phyloP scores from a whole-genome alignment of 2,329 filamentous ascomycete genomes.

The Blastomyces gilchristii region DNA sequence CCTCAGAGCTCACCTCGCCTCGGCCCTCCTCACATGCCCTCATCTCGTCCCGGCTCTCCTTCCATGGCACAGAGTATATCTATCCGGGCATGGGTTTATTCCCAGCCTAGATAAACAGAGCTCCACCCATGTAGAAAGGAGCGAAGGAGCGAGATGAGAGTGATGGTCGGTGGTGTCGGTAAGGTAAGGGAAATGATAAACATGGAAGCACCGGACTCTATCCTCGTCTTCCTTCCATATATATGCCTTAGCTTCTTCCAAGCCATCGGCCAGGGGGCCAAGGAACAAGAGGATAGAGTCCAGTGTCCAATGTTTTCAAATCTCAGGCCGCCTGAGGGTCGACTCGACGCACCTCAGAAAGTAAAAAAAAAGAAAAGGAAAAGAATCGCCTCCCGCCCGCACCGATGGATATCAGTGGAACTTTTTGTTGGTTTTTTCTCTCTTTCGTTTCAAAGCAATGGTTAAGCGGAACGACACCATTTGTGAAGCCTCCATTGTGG shows the following conservation, averaged over 20 bases:
- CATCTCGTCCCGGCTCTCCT: neutral
- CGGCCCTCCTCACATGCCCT: neutral
- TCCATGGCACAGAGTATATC: neutral
- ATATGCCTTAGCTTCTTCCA: neutral
- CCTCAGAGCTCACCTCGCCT: neutral
- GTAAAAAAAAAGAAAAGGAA: neutral
- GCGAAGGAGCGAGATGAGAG: no score
- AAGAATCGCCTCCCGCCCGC: neutral
- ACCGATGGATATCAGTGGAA: neutral
- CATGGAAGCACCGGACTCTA: neutral
- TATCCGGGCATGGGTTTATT: neutral
- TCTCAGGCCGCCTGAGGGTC: conserved; percentile 4
- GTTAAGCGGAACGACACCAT: conserved; percentile 49
- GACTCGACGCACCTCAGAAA: conserved; percentile 5
- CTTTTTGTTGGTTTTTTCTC: neutral
- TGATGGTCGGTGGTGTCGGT: neutral
- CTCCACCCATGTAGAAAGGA: neutral
- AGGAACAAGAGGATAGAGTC: neutral
- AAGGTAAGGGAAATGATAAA: neutral
- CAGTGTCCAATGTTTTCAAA: neutral
- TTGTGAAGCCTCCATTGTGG: conserved; percentile 49
- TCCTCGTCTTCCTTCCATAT: neutral
- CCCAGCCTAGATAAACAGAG: neutral
- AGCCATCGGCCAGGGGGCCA: neutral
- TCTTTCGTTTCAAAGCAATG: conserved; percentile 27